Evolutionary conservation across 179 eudicot genomes (phyloP).

Genomic region (Drosera spatulata): DNA sequence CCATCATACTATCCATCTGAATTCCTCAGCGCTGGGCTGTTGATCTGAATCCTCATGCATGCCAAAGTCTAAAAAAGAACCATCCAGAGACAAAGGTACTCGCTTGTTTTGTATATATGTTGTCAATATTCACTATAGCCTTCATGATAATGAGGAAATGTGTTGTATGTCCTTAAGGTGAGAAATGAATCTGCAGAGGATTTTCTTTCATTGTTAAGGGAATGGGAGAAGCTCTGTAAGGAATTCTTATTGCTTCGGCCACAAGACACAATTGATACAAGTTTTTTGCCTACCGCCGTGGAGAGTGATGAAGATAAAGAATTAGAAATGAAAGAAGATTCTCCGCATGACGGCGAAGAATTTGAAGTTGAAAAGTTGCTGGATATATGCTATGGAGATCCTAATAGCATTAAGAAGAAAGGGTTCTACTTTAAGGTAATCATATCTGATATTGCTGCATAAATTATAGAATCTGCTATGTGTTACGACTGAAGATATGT

Average conservation of each 20-base stretch:
- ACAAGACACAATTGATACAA: neutral
- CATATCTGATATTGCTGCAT: neutral
- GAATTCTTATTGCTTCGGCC: neutral
- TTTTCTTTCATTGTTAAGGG: slow-evolving; percentile 22
- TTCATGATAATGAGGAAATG: neutral
- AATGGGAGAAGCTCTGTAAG: slow-evolving; percentile 31
- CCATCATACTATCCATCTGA: neutral
- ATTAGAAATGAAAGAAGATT: slow-evolving; percentile 2
- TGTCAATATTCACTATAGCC: neutral
- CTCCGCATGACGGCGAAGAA: slow-evolving; percentile 9
- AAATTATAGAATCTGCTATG: no score
- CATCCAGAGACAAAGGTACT: slow-evolving; percentile 39
- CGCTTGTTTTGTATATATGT: neutral
- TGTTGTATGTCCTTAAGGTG: slow-evolving; percentile 8
- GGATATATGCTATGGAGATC: slow-evolving; percentile 24
- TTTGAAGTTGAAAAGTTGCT: slow-evolving; percentile 30
- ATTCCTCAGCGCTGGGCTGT: slow-evolving; percentile 27
- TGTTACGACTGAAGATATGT: no score
- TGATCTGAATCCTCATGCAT: slow-evolving; percentile 23
- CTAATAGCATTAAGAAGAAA: slow-evolving; percentile 8
- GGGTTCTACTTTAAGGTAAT: slow-evolving; percentile 27
- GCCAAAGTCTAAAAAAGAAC: slow-evolving; percentile 24
- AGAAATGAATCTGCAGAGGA: slow-evolving; percentile 34
- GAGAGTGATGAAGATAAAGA: slow-evolving; percentile 9
- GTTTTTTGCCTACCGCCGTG: neutral